Evolutionary conservation across 2,329 filamentous ascomycete species (phyloP), one percentile per base, ranked within the genome.

Genomic region (Colletotrichum neosansevieriae): DNA sequence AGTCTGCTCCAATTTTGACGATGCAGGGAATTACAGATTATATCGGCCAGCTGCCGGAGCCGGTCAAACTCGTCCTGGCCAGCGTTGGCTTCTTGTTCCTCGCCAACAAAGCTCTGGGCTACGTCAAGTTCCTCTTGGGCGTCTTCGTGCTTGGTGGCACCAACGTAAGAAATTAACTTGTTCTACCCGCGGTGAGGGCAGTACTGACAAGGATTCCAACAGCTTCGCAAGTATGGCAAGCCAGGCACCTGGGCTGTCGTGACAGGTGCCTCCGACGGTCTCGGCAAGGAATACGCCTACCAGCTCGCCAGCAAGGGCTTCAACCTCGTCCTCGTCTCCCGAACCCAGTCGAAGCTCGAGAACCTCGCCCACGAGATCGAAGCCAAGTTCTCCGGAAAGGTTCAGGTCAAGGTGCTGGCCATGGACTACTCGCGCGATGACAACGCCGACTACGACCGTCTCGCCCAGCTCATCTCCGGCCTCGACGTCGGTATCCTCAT

Each of bases 201-300:
- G 45, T 15, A 13, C 73, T 77, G 17, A 77, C 63, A 11, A 4
- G 10, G 70, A 49, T 58, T 19, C 17, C 3, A 29, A 11, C 67
- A 97, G 95, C 90, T 99, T 67, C 91, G 91, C 74, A 94, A 92
- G 73, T 98, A 97, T 82, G 96, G 94, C 73, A 92, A 92, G 74
- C 93, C 94, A 75, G 95, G 95, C 70, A 94, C 92, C 67, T 99
- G 95, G 94, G 96, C 93, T 36, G 89, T 99, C 63, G 88, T 99
- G 45, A 99, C 96, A 29, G 96, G 96, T 71, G 96, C 95, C 58
- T 98, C 94, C 11, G 96, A 99, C 80, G 97, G 96, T 72, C 90
- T 99, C 71, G 96, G 96, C 78, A 98, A 97, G 82, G 96, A 99
- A 83, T 99, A 94, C 78, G 94, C 95, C 42, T 86, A 92, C 36